Percentiles rank a stretch among this genome's conserved stretches.
phyloP scores from a whole-genome alignment of 2,329 filamentous ascomycete genomes.

The Emericellopsis atlantica region DNA sequence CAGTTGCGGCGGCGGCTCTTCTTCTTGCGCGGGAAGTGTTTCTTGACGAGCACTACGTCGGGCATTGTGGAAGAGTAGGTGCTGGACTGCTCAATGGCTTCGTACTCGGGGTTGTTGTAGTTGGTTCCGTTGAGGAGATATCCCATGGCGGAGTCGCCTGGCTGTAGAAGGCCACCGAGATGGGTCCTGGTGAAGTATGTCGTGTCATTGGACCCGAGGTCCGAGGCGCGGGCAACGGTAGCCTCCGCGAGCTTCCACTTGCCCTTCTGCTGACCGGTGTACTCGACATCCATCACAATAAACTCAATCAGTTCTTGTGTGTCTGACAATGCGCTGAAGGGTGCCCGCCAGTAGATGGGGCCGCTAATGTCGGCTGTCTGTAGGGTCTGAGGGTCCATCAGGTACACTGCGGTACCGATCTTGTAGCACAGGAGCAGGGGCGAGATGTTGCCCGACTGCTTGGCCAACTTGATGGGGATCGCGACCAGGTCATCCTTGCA shows the following conservation, averaged over 20 bases:
- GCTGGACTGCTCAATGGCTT: constrained; percentile 67
- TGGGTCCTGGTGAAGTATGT: constrained; percentile 89
- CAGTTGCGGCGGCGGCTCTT: constrained; percentile 76
- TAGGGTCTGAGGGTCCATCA: constrained; percentile 82
- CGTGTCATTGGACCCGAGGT: constrained; percentile 74
- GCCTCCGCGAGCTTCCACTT: constrained; percentile 78
- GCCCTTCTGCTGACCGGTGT: constrained; percentile 60
- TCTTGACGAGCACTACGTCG: constrained; percentile 93
- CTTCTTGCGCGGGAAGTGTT: constrained; percentile 78
- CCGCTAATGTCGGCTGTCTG: constrained; percentile 79
- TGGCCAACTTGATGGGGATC: constrained; percentile 78
- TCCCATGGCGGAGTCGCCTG: constrained; percentile 89
- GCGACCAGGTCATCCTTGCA: constrained; percentile 98
- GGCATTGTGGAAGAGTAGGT: constrained; percentile 70
- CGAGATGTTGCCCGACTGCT: constrained; percentile 75
- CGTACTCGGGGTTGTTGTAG: constrained; percentile 81
- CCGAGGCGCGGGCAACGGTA: constrained; percentile 75
- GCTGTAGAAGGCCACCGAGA: constrained; percentile 70
- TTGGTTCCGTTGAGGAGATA: constrained; percentile 82
- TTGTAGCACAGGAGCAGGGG: constrained; percentile 78
- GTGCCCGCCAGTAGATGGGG: constrained; percentile 79
- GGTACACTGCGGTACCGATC: constrained; percentile 79
- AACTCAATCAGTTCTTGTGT: constrained; percentile 82
- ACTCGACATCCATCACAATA: constrained; percentile 88
- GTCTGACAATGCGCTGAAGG: constrained; percentile 75